Base-by-base conservation (phyloP, 148 eudicot species). In the Persicaria tinctoria region DNA sequence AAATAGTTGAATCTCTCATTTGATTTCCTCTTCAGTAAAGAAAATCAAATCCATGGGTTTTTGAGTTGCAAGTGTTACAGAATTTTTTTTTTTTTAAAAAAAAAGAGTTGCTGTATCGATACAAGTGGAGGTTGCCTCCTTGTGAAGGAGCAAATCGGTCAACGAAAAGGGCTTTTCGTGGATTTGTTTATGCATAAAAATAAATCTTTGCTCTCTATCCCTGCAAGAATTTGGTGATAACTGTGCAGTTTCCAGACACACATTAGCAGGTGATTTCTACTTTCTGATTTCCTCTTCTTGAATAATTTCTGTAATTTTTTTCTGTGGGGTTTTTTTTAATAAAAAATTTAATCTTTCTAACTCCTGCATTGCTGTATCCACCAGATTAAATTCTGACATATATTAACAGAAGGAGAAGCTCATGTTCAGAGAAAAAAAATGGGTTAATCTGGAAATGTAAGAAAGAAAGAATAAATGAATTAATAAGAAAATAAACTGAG, bases 201-300 rank as follows among this genome's bases (percentile, higher is more conserved):
- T 16, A 10, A n/a, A 9, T 9, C 63, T 57, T 2, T 27, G 18
- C 23, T 71, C 32, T 47, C 18, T 71, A 20, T 47, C 55, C 50
- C 59, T 72, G 74, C 57, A 51, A 72, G 59, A 72, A 72, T 72
- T 72, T 51, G 73, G 73, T 32, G 73, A 70, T 47, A 70, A 70
- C 54, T 47, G 73, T 45, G 73, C 73, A 16, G 23, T 48, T 8
- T 60, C 44, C 48, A 66, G 70, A 66, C 45, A 70, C 56, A 68
- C 16, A 72, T 27, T 72, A 48, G 17, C 54, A 72, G 74, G 74
- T 51, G 56, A 47, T 72, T 72, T 72, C n/a, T 72, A 17, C 38
- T 72, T 23, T 72, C 49, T 13, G 18, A 44, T 38, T 69, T 69
- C 9, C 6, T 4, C 45, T n/a, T 68, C 47, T 68, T 68, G 8